Conservation (phyloP, 768 basidiomycete genomes). For the Termitomyces sp. region DNA sequence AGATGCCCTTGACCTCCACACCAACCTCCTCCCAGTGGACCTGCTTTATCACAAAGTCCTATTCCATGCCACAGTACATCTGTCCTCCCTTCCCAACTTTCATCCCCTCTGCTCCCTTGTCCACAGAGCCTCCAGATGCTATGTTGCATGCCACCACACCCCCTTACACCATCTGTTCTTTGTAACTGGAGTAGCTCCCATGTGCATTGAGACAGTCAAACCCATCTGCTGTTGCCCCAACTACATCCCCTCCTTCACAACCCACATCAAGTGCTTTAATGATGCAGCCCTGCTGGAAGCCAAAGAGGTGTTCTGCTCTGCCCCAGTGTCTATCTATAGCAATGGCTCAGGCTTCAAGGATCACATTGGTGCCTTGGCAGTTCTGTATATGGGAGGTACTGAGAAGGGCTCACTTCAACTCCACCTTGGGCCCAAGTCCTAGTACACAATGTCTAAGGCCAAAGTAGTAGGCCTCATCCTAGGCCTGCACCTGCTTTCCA, state of each 20-base stretch:
- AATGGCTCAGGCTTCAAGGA: slow-evolving; percentile 12
- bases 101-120: slow-evolving; percentile 6
- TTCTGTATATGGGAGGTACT: background rate
- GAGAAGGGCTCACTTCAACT: background rate
- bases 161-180: slow-evolving; percentile 10
- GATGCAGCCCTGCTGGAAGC: background rate
- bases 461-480: background rate
- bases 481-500: slow-evolving; percentile 11
- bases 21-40: no score
- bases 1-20: no score
- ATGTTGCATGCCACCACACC: slow-evolving; percentile 5
- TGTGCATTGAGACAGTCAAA: background rate
- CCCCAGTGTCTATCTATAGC: slow-evolving; percentile 5
- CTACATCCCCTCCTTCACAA: slow-evolving; percentile 6
- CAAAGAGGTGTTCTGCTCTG: background rate
- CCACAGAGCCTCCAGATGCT: background rate
- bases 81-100: background rate
- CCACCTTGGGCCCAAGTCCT: background rate
- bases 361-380: slow-evolving; percentile 6
- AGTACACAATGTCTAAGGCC: slow-evolving; percentile 5
- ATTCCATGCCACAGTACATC: background rate
- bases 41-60: background rate
- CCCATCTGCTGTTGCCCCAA: background rate
- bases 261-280: background rate
- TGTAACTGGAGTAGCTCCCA: background rate